These are phyloP conservation scores for Cyberlindnera maclurae DNA, from an alignment of 805 yeast species.

Conservation along the genomic window DNA sequence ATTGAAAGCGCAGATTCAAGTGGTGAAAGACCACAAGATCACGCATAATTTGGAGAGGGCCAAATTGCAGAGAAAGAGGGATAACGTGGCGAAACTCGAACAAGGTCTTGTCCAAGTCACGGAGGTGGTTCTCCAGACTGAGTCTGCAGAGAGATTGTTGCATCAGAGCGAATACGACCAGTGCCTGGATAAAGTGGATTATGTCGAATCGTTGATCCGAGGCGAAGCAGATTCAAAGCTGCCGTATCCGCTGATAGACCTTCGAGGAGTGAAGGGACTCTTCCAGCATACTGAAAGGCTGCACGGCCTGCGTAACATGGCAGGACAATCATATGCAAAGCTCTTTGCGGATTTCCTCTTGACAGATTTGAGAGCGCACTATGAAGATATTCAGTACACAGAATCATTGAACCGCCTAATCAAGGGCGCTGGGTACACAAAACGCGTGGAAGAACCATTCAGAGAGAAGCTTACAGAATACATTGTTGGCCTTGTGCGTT, in stretches of 20 bases:
- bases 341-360: constrained; percentile 49
- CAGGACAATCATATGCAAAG: constrained; percentile 61
- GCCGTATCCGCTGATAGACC: constrained; percentile 31
- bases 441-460: constrained; percentile 31
- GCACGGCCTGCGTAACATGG: constrained; percentile 47
- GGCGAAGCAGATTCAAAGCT: constrained; percentile 41
- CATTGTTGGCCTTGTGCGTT: constrained; percentile 50
- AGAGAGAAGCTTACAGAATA: constrained; percentile 37
- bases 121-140: constrained; percentile 37
- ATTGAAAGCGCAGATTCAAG: constrained; percentile 39
- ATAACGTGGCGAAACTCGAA: constrained; percentile 57
- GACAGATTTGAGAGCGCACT: constrained; percentile 55
- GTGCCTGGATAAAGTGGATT: constrained; percentile 52
- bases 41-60: constrained; percentile 43
- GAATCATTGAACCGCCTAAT: constrained; percentile 45
- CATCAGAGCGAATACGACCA: constrained; percentile 38
- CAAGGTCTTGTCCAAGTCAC: constrained; percentile 47
- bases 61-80: constrained; percentile 42
- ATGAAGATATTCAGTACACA: constrained; percentile 37
- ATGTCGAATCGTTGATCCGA: constrained; percentile 49
- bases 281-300: constrained; percentile 42
- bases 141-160: constrained; percentile 41
- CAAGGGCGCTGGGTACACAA: constrained; percentile 30
- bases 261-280: constrained; percentile 27
- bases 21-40: constrained; percentile 43